Conservation (phyloP, 441 rosid species). For the Syzygium syzygioides region DNA sequence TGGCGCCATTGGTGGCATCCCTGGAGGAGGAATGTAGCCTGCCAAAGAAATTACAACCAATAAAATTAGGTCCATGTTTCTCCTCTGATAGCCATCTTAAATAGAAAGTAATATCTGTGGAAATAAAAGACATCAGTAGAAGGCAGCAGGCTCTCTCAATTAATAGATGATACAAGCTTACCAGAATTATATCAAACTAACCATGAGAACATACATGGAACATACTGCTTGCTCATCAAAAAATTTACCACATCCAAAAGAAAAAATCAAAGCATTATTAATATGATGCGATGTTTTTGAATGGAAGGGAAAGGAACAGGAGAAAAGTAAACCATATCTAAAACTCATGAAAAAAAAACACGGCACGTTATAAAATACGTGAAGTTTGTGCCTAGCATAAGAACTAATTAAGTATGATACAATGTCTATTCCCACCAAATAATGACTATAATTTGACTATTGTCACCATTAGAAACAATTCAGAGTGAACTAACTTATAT, state of each 20-base stretch:
- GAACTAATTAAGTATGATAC: not conserved
- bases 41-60: not conserved
- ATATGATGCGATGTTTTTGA: not conserved
- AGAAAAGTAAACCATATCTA: not conserved
- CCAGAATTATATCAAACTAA: not conserved
- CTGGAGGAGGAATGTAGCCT: conserved; percentile 58
- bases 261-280: not conserved
- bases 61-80: not conserved
- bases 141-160: not conserved
- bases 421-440: not conserved
- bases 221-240: not conserved
- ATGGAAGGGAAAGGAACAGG: not conserved
- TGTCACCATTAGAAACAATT: not conserved
- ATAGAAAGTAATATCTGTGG: not conserved
- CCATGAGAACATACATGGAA: not conserved
- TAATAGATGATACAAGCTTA: not conserved
- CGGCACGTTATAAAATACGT: not conserved
- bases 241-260: not conserved
- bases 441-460: not conserved
- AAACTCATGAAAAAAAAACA: not conserved
- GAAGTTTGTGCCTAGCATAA: not conserved
- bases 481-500: not conserved
- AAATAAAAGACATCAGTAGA: not conserved
- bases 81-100: not conserved
- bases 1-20: conserved; percentile 63